These are phyloP conservation scores for Dactylellina parvicollis DNA, from an alignment of 2,329 filamentous ascomycete species.

Conservation along the genomic window DNA sequence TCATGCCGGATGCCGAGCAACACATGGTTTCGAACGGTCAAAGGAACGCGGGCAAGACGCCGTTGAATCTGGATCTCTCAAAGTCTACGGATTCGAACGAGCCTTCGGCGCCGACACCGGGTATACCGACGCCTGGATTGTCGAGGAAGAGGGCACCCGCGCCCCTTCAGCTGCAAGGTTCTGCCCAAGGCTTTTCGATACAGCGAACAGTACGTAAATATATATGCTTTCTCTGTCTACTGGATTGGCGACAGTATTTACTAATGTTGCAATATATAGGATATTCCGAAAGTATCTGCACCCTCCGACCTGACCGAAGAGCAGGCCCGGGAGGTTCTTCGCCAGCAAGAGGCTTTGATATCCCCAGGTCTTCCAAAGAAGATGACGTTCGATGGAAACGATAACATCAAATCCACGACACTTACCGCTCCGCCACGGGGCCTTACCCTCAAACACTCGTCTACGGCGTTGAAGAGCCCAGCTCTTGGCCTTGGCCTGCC, in stretches of 20 bases:
- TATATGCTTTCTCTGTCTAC: background rate
- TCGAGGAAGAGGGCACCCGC: conserved; percentile 55
- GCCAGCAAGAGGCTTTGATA: conserved; percentile 47
- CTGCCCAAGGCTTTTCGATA: conserved; percentile 45
- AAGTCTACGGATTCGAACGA: conserved; percentile 28
- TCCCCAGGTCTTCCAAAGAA: conserved; percentile 47
- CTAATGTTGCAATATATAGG: conserved; percentile 6
- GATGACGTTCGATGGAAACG: conserved; percentile 42
- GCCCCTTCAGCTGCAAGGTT: conserved; percentile 53
- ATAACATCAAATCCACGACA: conserved; percentile 50
- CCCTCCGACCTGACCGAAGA: conserved; percentile 47
- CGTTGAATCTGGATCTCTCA: conserved; percentile 41
- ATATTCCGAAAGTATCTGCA: conserved; percentile 25
- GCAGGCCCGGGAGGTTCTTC: conserved; percentile 43
- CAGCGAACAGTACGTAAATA: conserved; percentile 20
- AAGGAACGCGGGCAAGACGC: conserved; percentile 16
- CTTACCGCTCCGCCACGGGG: conserved; percentile 42
- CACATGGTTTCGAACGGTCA: conserved; percentile 31
- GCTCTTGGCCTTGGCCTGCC: conserved; percentile 48
- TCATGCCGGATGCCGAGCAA: conserved; percentile 51
- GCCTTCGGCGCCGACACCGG: conserved; percentile 39
- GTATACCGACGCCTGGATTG: conserved; percentile 58
- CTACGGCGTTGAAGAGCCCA: conserved; percentile 50
- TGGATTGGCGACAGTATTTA: background rate
- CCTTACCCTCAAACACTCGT: conserved; percentile 30